phyloP scores from a whole-genome alignment of 2,329 filamentous ascomycete genomes.

The Byssochlamys sp. region DNA sequence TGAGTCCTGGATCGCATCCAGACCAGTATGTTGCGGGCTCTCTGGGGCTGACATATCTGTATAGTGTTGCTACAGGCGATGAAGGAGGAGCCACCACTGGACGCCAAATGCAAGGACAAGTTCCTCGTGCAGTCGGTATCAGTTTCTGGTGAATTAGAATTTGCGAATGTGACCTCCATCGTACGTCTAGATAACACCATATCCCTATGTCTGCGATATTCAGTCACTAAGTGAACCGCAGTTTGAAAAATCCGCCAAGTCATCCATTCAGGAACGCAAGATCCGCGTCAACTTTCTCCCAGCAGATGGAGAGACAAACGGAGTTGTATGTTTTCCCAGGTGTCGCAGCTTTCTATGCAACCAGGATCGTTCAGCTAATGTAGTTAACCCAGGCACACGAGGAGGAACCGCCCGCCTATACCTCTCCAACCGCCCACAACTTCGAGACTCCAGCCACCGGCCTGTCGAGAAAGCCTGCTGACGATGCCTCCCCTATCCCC shows the following conservation, averaged over 20 bases:
- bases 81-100: constrained; percentile 81
- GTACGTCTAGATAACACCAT: constrained; percentile 43
- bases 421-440: constrained; percentile 44
- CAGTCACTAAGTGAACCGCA: constrained; percentile 29
- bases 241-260: constrained; percentile 70
- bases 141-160: constrained; percentile 75
- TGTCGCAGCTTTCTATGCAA: not conserved
- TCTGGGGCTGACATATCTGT: constrained; percentile 15
- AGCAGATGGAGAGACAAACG: constrained; percentile 26
- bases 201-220: not conserved
- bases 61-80: constrained; percentile 90
- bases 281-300: constrained; percentile 82
- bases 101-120: constrained; percentile 91
- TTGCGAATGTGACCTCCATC: constrained; percentile 67
- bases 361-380: not conserved
- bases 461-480: constrained; percentile 33
- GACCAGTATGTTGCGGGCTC: not conserved
- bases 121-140: constrained; percentile 89
- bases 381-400: constrained; percentile 13
- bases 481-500: constrained; percentile 24
- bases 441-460: constrained; percentile 38
- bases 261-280: constrained; percentile 79
- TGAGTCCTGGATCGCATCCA: constrained; percentile 32
- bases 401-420: constrained; percentile 45
- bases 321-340: constrained; percentile 21